Evolutionary conservation across 768 basidiomycete species (phyloP).

Genomic region (Psilocybe tampanensis): DNA sequence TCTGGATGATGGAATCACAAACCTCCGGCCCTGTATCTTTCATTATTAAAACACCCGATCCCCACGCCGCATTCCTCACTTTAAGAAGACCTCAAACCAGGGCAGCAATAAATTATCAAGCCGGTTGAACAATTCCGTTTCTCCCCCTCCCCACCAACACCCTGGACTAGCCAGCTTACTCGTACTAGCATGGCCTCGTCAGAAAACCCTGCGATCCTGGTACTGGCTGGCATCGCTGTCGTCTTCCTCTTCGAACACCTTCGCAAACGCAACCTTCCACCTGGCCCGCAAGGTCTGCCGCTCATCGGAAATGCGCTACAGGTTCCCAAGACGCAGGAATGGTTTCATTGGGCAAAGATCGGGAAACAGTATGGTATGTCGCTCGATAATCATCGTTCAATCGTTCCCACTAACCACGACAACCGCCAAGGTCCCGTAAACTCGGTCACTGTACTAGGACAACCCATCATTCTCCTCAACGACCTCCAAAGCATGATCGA

Average conservation of each 20-base stretch:
- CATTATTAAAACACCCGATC: no score
- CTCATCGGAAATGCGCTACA: not conserved
- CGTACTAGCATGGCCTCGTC: not conserved
- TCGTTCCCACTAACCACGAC: not conserved
- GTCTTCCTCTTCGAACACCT: not conserved
- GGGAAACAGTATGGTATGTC: not conserved
- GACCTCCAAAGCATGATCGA: not conserved
- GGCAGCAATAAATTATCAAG: no score
- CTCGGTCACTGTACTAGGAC: not conserved
- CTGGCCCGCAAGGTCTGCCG: not conserved
- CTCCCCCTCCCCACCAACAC: no score
- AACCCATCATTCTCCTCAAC: not conserved
- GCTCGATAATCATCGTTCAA: not conserved
- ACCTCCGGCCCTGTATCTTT: no score
- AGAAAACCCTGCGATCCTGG: not conserved
- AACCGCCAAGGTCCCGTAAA: not conserved
- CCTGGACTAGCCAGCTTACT: not conserved
- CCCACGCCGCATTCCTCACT: no score
- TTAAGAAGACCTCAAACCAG: no score
- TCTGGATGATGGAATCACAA: no score
- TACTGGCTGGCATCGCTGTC: not conserved
- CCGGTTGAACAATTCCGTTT: no score
- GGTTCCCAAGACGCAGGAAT: not conserved
- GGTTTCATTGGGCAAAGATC: not conserved
- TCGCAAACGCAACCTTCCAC: not conserved